Percentiles rank a stretch among this genome's conserved stretches.
phyloP scores from a whole-genome alignment of 164 flowering plant species.

The Liriodendron chinense region DNA sequence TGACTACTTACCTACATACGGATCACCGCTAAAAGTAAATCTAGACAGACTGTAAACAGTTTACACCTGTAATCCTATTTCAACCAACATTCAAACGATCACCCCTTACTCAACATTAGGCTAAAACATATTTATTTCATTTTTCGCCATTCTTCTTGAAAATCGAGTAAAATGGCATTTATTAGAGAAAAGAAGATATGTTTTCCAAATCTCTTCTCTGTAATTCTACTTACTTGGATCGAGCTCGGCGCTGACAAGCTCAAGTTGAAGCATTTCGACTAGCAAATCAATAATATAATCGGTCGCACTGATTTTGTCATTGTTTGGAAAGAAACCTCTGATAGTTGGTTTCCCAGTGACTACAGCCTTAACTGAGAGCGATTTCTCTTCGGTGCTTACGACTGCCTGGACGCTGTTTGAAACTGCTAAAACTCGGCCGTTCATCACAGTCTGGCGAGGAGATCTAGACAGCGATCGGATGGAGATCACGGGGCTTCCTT shows the following conservation, averaged over 20 bases:
- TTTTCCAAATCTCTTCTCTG: too few species aligned
- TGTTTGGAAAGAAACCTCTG: slow-evolving; percentile 29
- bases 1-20: too few species aligned
- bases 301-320: background rate
- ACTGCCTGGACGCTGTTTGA: background rate
- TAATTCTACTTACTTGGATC: slow-evolving; percentile 53
- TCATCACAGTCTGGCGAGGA: background rate
- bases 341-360: slow-evolving; percentile 37
- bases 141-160: too few species aligned
- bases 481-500: background rate
- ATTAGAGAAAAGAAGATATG: too few species aligned
- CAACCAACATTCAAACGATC: too few species aligned
- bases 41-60: too few species aligned
- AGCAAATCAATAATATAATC: slow-evolving; percentile 24
- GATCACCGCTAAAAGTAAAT: too few species aligned
- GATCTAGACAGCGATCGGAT: background rate
- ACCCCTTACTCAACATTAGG: slow-evolving; percentile 26
- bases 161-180: too few species aligned
- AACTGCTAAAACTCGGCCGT: background rate
- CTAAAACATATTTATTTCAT: too few species aligned
- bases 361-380: slow-evolving; percentile 34
- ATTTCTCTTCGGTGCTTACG: background rate
- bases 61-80: too few species aligned
- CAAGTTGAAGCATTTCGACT: slow-evolving; percentile 49
- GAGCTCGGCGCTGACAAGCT: slow-evolving; percentile 62